phyloP scores from a whole-genome alignment of 108 stramenopile genomes.

The Cyclotella atomus region DNA sequence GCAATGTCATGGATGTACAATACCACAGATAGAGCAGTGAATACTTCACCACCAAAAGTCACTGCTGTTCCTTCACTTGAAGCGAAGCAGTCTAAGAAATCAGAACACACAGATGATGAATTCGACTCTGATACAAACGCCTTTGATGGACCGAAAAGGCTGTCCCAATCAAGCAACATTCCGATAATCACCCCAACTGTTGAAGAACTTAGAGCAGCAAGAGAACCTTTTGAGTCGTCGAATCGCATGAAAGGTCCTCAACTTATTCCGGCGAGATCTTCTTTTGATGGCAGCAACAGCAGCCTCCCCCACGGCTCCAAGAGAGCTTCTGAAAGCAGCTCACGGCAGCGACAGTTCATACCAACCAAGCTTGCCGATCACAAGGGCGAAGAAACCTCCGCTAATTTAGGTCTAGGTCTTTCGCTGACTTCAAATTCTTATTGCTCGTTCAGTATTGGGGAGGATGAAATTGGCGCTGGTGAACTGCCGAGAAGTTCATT shows the following conservation, averaged over 20 bases:
- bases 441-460: too few relatives aligned
- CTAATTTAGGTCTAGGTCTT: not conserved
- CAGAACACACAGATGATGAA: not conserved
- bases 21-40: not conserved
- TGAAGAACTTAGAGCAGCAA: not conserved
- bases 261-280: too few relatives aligned
- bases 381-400: too few relatives aligned
- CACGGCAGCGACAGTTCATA: too few relatives aligned
- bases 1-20: constrained; percentile 25
- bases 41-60: not conserved
- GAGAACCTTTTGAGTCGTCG: not conserved
- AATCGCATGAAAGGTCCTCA: too few relatives aligned
- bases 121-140: not conserved
- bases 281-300: not conserved
- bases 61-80: not conserved
- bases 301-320: too few relatives aligned
- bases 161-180: not conserved
- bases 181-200: not conserved
- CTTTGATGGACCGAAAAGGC: not conserved
- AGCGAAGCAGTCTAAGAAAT: not conserved
- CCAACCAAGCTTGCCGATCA: too few relatives aligned
- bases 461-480: too few relatives aligned
- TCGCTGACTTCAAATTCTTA: not conserved
- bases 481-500: not conserved
- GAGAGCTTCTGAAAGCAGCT: too few relatives aligned